Evolutionary conservation across 148 eudicot genomes (phyloP), one percentile per base, ranked within the genome.

Genomic region (Spergularia bocconei): DNA sequence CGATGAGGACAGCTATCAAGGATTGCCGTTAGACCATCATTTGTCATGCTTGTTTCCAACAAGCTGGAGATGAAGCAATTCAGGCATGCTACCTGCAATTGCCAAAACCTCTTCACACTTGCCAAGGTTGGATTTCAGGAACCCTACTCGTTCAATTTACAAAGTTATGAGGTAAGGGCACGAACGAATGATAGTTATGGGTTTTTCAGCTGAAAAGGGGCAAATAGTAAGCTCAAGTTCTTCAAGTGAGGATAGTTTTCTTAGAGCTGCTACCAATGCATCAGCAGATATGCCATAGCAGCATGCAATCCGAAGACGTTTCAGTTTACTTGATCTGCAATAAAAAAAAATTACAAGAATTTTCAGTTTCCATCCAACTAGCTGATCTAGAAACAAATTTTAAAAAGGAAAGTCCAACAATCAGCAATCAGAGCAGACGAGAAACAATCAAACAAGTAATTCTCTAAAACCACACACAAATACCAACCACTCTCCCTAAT

Each of bases 121-220:
- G 79, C 84, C 39, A 85, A 72, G 21, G 68, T 44, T 7, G 82
- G 85, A 58, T 69, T 68, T 50, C 77, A 78, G 55, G 61, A 80
- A 11, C 80, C 85, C 48, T 74, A 75, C 58, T 76, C 77, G 64
- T 85, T 91, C 69, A 86, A 63, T 52, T 79, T 81, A 64, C n/a
- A 91, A 86, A 47, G 88, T 83, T 69, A 78, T 90, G 50, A 91
- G 85, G 73, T 56, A 44, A 65, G 89, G 89, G 74, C 91, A 89
- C 60, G 71, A 66, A 5, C 13, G 79, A 21, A 91, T 91, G 23
- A 89, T 67, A 23, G 41, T 73, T 79, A 74, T 72, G 15, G 84
- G 69, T 17, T 77, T 74, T 52, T 79, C 77, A 39, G 48, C 70
- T 66, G 80, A 15, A 67, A 84, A 47, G 0, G 79, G 15, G 54